phyloP scores from a whole-genome alignment of 2,329 filamentous ascomycete genomes.

The Trichocomaceae sp. region DNA sequence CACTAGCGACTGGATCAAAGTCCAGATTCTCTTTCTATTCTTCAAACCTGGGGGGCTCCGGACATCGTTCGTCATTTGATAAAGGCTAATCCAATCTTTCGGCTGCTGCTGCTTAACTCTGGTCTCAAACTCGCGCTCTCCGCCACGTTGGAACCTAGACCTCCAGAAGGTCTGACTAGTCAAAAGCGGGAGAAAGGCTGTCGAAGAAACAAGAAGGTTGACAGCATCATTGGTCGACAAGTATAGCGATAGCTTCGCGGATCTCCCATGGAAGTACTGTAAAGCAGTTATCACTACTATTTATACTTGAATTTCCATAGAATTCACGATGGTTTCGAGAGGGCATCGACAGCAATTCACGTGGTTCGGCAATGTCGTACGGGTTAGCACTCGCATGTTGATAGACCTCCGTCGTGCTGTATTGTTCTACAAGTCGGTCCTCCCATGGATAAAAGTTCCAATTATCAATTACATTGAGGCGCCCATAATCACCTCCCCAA shows the following conservation, averaged over 20 bases:
- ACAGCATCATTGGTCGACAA: conserved; percentile 5
- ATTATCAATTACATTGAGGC: conserved; percentile 1
- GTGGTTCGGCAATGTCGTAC: neutral
- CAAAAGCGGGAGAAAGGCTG: conserved; percentile 9
- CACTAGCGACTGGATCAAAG: neutral
- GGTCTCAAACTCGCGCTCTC: conserved; percentile 11
- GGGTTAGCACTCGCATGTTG: conserved; percentile 2
- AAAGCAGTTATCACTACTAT: conserved; percentile 6
- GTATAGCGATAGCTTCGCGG: conserved; percentile 7
- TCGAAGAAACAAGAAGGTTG: conserved; percentile 4
- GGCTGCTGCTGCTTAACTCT: neutral
- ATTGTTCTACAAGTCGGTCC: neutral
- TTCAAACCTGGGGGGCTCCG: conserved; percentile 19
- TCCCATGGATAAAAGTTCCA: conserved; percentile 7
- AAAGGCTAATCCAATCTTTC: conserved; percentile 10
- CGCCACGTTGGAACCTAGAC: conserved; percentile 2
- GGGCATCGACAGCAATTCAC: neutral
- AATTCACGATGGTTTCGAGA: neutral
- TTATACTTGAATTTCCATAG: neutral
- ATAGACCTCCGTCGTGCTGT: neutral
- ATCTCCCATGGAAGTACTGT: conserved; percentile 11
- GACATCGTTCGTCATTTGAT: conserved; percentile 14
- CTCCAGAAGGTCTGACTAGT: conserved; percentile 12
- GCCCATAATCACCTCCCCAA: conserved; percentile 6
- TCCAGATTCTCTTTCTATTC: conserved; percentile 17